phyloP scores from a whole-genome alignment of 768 basidiomycete species.

The Psilocybe azurescens region DNA sequence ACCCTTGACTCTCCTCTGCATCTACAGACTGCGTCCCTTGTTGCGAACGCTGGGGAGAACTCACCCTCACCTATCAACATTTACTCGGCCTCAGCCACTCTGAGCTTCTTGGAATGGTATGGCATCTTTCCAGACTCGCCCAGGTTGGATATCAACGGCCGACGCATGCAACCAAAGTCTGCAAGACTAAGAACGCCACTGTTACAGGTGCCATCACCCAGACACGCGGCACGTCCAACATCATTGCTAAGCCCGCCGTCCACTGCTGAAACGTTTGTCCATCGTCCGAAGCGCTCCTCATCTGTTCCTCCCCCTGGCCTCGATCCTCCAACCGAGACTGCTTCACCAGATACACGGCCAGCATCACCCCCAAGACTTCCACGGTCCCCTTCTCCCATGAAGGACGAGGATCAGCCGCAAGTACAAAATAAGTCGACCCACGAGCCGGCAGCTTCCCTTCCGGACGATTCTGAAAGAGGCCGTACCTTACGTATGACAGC shows the following conservation, averaged over 20 bases:
- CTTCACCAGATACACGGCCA: slow-evolving; percentile 1
- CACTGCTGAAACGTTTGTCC: slow-evolving; percentile 8
- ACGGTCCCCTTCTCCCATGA: slow-evolving; percentile 7
- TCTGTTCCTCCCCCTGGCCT: slow-evolving; percentile 26
- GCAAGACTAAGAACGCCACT: slow-evolving; percentile 18
- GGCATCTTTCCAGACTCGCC: slow-evolving; percentile 42
- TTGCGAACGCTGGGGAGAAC: slow-evolving; percentile 11
- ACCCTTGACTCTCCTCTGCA: slow-evolving; percentile 27
- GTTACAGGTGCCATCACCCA: slow-evolving; percentile 24
- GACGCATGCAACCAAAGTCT: slow-evolving; percentile 22
- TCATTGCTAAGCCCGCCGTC: slow-evolving; percentile 20
- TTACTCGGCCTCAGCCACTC: slow-evolving; percentile 37
- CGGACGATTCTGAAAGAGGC: slow-evolving; percentile 14
- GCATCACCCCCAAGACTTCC: slow-evolving; percentile 5
- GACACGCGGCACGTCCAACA: slow-evolving; percentile 17
- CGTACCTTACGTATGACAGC: slow-evolving; percentile 20
- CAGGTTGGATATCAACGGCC: slow-evolving; percentile 23
- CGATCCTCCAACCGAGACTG: slow-evolving; percentile 11
- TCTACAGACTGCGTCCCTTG: slow-evolving; percentile 19
- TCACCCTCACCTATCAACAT: slow-evolving; percentile 31
- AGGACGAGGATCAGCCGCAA: neutral
- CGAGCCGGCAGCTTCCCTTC: neutral
- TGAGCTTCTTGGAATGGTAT: slow-evolving; percentile 42
- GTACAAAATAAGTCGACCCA: neutral
- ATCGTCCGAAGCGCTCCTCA: slow-evolving; percentile 18